Percentiles rank a stretch among this genome's conserved stretches.
Conservation (phyloP, 2,329 filamentous ascomycete species). For the Leptographium procerum region DNA sequence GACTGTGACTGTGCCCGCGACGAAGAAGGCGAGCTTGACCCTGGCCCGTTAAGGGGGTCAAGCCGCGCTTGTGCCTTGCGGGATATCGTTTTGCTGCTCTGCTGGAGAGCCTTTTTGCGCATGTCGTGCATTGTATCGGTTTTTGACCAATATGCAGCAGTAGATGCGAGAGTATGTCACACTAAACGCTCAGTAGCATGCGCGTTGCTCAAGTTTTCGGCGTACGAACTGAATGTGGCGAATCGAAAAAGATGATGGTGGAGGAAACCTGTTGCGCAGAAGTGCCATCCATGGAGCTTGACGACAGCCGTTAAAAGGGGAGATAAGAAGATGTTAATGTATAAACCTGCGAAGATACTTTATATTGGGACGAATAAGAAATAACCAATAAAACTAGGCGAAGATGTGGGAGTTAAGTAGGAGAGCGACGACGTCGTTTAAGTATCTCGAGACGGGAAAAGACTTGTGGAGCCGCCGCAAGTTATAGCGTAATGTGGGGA, state of each 20-base stretch:
- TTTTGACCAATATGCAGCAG: neutral
- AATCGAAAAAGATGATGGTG: neutral
- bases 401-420: neutral
- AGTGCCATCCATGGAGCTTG: neutral
- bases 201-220: neutral
- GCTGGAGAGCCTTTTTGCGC: slow-evolving; percentile 55
- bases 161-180: neutral
- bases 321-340: neutral
- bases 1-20: slow-evolving; percentile 49
- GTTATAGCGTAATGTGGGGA: neutral
- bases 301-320: neutral
- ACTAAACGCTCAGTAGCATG: neutral
- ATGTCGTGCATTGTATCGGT: slow-evolving; percentile 46
- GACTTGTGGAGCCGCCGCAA: neutral
- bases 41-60: slow-evolving; percentile 46
- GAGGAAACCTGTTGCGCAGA: neutral
- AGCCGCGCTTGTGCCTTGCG: slow-evolving; percentile 51
- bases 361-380: neutral
- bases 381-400: neutral
- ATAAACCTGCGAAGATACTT: neutral
- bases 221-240: neutral
- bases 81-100: slow-evolving; percentile 62
- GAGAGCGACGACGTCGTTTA: neutral
- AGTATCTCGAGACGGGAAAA: neutral
- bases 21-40: slow-evolving; percentile 41